Percentiles rank a stretch among this genome's conserved stretches.
These are phyloP conservation scores for Dysphania ambrosioides DNA, from an alignment of 148 eudicot species.

Conservation along the genomic window DNA sequence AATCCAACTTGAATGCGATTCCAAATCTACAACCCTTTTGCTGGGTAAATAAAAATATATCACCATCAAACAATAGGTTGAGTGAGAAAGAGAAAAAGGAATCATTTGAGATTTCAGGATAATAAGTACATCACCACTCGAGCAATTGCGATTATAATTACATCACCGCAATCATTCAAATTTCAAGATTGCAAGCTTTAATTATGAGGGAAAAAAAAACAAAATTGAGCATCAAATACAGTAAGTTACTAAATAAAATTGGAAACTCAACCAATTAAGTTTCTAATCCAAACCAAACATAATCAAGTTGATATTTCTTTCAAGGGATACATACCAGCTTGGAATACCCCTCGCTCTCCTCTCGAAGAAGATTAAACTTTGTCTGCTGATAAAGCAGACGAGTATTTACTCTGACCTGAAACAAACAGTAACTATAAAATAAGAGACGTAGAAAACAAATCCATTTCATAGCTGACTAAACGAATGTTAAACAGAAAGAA, in stretches of 20 bases:
- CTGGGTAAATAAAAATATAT: too few species aligned
- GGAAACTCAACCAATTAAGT: neutral
- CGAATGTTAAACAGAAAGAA: neutral
- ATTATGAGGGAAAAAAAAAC: neutral
- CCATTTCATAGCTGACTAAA: neutral
- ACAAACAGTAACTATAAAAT: constrained; percentile 21
- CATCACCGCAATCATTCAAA: neutral
- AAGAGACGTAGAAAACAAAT: constrained; percentile 2
- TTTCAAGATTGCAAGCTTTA: neutral
- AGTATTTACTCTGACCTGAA: constrained; percentile 97
- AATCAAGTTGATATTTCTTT: neutral
- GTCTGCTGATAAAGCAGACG: constrained; percentile 97
- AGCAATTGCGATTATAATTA: too few species aligned
- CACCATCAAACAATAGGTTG: too few species aligned
- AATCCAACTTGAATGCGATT: too few species aligned
- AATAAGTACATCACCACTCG: too few species aligned
- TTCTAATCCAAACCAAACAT: neutral
- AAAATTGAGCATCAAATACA: neutral
- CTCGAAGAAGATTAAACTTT: constrained; percentile 92
- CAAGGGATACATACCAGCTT: constrained; percentile 66
- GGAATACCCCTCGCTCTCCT: constrained; percentile 99
- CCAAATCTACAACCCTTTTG: too few species aligned
- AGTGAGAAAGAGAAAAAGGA: too few species aligned
- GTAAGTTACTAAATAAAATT: neutral
- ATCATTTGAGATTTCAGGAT: too few species aligned